These are phyloP conservation scores for Populus euphratica DNA, from an alignment of 345 rosid genomes.

Conservation along the genomic window DNA sequence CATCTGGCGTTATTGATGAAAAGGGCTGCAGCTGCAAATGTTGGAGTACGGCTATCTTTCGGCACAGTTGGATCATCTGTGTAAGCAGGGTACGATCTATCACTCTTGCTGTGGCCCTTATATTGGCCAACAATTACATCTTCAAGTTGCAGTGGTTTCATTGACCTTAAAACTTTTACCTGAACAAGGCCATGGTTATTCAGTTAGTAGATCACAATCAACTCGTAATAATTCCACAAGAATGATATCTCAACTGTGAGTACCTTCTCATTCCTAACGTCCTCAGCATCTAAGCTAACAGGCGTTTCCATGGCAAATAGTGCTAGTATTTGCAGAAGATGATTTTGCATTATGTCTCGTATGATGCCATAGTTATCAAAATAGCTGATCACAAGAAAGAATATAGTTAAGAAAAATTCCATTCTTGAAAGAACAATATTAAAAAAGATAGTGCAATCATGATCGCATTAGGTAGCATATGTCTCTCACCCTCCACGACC, in stretches of 20 bases:
- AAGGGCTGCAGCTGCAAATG: constrained; percentile 90
- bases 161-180: constrained; percentile 92
- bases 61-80: constrained; percentile 77
- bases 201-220: neutral
- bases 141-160: constrained; percentile 69
- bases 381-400: constrained; percentile 39
- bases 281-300: constrained; percentile 94
- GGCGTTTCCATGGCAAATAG: constrained; percentile 98
- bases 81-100: constrained; percentile 55
- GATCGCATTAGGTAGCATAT: neutral
- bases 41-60: constrained; percentile 67
- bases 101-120: constrained; percentile 71
- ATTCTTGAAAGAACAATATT: neutral
- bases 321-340: constrained; percentile 83
- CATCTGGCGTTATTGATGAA: constrained; percentile 85
- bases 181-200: constrained; percentile 15
- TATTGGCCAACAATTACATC: constrained; percentile 82
- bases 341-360: constrained; percentile 92
- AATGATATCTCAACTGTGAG: neutral
- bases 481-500: constrained; percentile 84
- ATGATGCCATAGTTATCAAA: constrained; percentile 88
- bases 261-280: constrained; percentile 90
- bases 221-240: neutral
- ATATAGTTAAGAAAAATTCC: neutral
- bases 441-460: neutral